phyloP scores from a whole-genome alignment of 176 grass and related monocot species.

The Bromus sterilis region DNA sequence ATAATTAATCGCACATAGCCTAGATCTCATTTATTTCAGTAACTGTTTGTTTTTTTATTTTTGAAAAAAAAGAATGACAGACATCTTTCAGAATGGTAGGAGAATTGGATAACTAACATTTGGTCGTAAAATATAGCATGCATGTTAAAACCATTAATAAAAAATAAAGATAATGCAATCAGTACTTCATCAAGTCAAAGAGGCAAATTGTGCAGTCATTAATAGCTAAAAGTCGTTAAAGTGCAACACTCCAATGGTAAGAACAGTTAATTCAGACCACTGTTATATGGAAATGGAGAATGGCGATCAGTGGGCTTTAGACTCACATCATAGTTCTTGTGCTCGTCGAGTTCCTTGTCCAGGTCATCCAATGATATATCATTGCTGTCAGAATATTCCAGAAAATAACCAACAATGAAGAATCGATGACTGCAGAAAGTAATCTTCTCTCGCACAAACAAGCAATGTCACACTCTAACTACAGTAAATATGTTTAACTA shows the following conservation, averaged over 20 bases:
- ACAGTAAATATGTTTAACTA: not conserved
- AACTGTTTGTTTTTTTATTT: not conserved
- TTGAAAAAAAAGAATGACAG: not conserved
- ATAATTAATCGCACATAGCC: not conserved
- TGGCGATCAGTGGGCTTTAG: not conserved
- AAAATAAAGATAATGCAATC: not conserved
- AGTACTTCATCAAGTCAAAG: not conserved
- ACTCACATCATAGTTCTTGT: conserved; percentile 65
- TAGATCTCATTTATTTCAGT: not conserved
- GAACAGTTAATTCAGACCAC: not conserved
- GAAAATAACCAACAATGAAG: not conserved
- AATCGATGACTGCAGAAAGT: not conserved
- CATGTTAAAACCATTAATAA: not conserved
- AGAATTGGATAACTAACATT: not conserved
- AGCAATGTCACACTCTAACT: not conserved
- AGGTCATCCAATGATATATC: conserved; percentile 59
- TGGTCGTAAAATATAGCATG: not conserved
- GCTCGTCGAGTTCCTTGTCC: conserved; percentile 60
- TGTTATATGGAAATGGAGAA: not conserved
- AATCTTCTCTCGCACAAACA: not conserved
- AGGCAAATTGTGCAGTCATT: not conserved
- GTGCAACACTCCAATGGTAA: not conserved
- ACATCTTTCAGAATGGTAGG: not conserved
- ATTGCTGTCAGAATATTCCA: conserved; percentile 34
- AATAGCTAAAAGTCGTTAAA: conserved; percentile 1